These are phyloP conservation scores for Starmera quercuum DNA, from an alignment of 805 yeast genomes.

Conservation along the genomic window DNA sequence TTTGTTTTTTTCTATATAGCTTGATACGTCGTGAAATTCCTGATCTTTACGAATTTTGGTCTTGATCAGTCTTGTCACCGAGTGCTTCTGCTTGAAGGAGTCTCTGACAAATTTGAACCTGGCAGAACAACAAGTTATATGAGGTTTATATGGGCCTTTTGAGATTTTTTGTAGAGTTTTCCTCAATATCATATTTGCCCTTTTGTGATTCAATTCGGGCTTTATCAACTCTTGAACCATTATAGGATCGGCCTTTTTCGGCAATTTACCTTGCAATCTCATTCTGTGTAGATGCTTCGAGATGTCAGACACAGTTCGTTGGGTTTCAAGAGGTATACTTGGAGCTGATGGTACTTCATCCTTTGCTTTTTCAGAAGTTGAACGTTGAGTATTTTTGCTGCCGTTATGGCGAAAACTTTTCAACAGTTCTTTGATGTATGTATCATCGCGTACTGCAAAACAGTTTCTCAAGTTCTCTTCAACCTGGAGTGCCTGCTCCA, in stretches of 20 bases:
- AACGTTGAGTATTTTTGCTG: no score
- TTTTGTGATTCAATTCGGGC: conserved; percentile 14
- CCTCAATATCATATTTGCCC: conserved; percentile 9
- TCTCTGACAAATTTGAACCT: neutral
- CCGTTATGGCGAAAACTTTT: no score
- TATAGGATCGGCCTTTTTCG: conserved; percentile 10
- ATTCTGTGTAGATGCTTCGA: conserved; percentile 7
- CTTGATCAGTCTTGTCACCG: no score
- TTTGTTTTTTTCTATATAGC: no score
- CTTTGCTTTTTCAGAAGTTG: neutral
- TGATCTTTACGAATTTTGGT: no score
- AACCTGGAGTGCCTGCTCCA: no score
- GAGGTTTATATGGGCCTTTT: conserved; percentile 14
- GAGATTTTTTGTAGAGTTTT: conserved; percentile 2
- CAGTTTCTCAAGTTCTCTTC: no score
- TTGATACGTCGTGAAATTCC: no score
- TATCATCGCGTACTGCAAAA: no score
- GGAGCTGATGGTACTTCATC: neutral
- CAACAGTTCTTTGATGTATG: no score
- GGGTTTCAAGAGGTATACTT: neutral
- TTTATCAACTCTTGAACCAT: conserved; percentile 6
- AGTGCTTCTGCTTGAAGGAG: neutral
- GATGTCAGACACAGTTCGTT: conserved; percentile 4
- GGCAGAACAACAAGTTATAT: conserved; percentile 5
- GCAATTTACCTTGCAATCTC: conserved; percentile 7